Conservation (phyloP, 805 yeast genomes). For the Soucietia sequanensis region DNA sequence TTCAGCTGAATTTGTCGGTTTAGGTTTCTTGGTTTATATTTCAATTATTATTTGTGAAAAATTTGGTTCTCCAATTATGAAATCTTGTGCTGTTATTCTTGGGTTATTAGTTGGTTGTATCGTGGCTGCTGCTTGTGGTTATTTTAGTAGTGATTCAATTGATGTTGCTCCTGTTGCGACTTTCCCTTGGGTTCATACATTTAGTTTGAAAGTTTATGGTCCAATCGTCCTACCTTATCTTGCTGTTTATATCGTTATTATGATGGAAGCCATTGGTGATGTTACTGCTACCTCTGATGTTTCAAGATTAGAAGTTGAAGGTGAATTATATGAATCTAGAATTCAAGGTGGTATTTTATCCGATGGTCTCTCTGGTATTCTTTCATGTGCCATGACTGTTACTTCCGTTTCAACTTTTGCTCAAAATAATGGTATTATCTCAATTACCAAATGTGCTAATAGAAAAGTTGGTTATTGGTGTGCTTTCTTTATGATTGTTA, state of each 20-base stretch:
- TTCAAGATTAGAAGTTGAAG: conserved; percentile 80
- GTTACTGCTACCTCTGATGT: conserved; percentile 94
- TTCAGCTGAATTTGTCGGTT: conserved; percentile 80
- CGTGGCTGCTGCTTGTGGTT: conserved; percentile 88
- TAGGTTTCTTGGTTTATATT: conserved; percentile 79
- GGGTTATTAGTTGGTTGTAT: conserved; percentile 88
- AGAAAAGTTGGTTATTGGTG: conserved; percentile 79
- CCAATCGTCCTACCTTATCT: conserved; percentile 84
- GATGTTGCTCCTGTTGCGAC: conserved; percentile 77
- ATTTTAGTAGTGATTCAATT: conserved; percentile 59
- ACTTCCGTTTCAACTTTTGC: conserved; percentile 95
- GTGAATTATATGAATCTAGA: conserved; percentile 76
- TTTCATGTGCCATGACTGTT: conserved; percentile 76
- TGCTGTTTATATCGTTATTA: conserved; percentile 76
- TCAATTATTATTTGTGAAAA: conserved; percentile 75
- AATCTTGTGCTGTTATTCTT: conserved; percentile 85
- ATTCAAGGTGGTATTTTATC: conserved; percentile 92
- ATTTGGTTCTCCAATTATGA: conserved; percentile 94
- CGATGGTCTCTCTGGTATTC: conserved; percentile 77
- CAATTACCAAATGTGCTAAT: conserved; percentile 89
- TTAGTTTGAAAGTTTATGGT: conserved; percentile 71
- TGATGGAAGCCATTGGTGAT: conserved; percentile 95
- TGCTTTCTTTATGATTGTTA: conserved; percentile 73
- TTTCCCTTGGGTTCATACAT: conserved; percentile 86
- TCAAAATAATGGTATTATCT: conserved; percentile 92